phyloP scores from a whole-genome alignment of 164 flowering plant genomes.

The Dillenia suffruticosa region DNA sequence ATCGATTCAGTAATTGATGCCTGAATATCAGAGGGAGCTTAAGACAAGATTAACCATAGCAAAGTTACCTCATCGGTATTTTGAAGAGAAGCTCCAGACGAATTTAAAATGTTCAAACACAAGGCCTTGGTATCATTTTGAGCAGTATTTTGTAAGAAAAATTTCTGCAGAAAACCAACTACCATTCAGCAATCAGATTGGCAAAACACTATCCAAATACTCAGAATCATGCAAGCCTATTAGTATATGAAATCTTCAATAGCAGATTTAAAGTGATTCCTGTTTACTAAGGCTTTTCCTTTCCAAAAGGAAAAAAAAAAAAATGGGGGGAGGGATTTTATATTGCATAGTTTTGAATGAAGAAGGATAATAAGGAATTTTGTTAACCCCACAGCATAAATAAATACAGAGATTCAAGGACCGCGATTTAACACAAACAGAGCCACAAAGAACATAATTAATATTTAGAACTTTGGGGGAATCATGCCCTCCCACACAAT shows the following conservation, averaged over 20 bases:
- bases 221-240: not conserved
- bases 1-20: not conserved
- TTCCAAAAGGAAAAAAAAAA: too few species aligned
- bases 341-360: too few species aligned
- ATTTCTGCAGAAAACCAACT: slow-evolving; percentile 24
- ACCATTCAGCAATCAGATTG: slow-evolving; percentile 1
- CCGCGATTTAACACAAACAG: too few species aligned
- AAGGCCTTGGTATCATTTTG: slow-evolving; percentile 51
- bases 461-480: too few species aligned
- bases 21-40: not conserved
- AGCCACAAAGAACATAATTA: too few species aligned
- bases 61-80: slow-evolving; percentile 47
- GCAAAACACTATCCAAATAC: not conserved
- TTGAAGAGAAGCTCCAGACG: slow-evolving; percentile 17
- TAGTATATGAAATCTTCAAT: not conserved
- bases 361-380: too few species aligned
- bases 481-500: too few species aligned
- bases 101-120: slow-evolving; percentile 36
- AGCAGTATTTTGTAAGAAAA: slow-evolving; percentile 15
- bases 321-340: not conserved
- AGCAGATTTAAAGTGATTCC: not conserved
- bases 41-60: not conserved
- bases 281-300: not conserved
- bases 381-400: too few species aligned
- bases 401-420: too few species aligned